Conservation (phyloP, 2,329 filamentous ascomycete genomes). For the Rhynchosporium graminicola region DNA sequence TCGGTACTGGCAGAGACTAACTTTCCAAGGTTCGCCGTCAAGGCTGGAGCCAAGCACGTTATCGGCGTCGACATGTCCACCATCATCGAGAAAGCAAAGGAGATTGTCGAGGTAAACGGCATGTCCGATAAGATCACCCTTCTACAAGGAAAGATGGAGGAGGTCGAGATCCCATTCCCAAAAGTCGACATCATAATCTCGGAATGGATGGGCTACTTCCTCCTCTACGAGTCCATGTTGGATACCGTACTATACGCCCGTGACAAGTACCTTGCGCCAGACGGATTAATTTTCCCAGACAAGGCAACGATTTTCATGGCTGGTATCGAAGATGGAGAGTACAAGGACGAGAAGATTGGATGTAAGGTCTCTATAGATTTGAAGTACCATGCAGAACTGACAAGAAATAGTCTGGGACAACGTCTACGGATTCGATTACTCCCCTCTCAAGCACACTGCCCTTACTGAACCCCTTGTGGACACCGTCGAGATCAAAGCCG, state of each 20-base stretch:
- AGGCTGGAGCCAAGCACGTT: slow-evolving; percentile 95
- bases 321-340: slow-evolving; percentile 97
- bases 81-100: slow-evolving; percentile 96
- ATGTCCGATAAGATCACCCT: slow-evolving; percentile 96
- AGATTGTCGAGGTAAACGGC: slow-evolving; percentile 92
- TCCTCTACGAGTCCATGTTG: slow-evolving; percentile 98
- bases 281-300: slow-evolving; percentile 95
- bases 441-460: slow-evolving; percentile 88
- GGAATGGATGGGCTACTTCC: slow-evolving; percentile 99
- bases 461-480: slow-evolving; percentile 96
- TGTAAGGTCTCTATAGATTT: slow-evolving; percentile 60
- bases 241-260: slow-evolving; percentile 97
- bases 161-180: slow-evolving; percentile 87
- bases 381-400: not conserved
- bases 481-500: slow-evolving; percentile 95
- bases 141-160: slow-evolving; percentile 99
- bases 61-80: slow-evolving; percentile 99
- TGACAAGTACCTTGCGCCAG: slow-evolving; percentile 84
- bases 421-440: slow-evolving; percentile 97
- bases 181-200: slow-evolving; percentile 99
- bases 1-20: slow-evolving; percentile 14
- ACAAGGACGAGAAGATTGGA: slow-evolving; percentile 99
- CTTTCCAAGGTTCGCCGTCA: slow-evolving; percentile 81
- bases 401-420: slow-evolving; percentile 88
- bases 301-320: slow-evolving; percentile 98